phyloP scores from a whole-genome alignment of 2,329 filamentous ascomycete species.

The Penicillium sp. region DNA sequence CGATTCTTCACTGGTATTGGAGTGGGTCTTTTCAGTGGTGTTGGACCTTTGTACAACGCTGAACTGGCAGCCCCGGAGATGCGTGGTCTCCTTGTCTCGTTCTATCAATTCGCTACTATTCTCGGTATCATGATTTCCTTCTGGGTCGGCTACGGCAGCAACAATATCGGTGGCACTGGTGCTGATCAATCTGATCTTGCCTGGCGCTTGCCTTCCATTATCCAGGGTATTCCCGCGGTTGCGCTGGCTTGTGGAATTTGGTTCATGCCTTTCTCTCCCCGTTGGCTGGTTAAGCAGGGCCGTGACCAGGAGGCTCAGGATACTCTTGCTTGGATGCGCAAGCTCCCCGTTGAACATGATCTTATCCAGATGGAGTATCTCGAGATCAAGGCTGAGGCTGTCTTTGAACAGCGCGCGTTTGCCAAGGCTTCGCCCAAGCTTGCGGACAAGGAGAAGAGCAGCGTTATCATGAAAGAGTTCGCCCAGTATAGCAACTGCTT shows the following conservation, averaged over 20 bases:
- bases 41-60: constrained; percentile 52
- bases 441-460: constrained; percentile 37
- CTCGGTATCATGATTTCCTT: constrained; percentile 39
- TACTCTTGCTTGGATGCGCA: constrained; percentile 29
- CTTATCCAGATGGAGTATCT: constrained; percentile 47
- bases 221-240: constrained; percentile 45
- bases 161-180: constrained; percentile 40
- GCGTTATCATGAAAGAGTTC: constrained; percentile 46
- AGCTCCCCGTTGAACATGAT: constrained; percentile 35
- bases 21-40: constrained; percentile 35
- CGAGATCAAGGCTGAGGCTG: constrained; percentile 49
- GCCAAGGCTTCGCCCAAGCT: constrained; percentile 47
- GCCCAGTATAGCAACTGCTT: constrained; percentile 53
- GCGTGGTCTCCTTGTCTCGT: constrained; percentile 34
- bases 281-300: constrained; percentile 52
- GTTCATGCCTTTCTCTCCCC: constrained; percentile 56
- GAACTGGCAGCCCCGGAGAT: constrained; percentile 45
- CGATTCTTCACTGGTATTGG: constrained; percentile 35
- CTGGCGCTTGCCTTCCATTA: constrained; percentile 48
- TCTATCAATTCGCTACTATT: constrained; percentile 37
- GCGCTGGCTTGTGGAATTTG: constrained; percentile 38
- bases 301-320: constrained; percentile 46
- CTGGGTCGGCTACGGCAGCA: constrained; percentile 43
- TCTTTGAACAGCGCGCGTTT: constrained; percentile 47
- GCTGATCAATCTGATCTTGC: constrained; percentile 39